Evolutionary conservation across 179 eudicot genomes (phyloP), one percentile per base, ranked within the genome.

Genomic region (Silene noctiflora): DNA sequence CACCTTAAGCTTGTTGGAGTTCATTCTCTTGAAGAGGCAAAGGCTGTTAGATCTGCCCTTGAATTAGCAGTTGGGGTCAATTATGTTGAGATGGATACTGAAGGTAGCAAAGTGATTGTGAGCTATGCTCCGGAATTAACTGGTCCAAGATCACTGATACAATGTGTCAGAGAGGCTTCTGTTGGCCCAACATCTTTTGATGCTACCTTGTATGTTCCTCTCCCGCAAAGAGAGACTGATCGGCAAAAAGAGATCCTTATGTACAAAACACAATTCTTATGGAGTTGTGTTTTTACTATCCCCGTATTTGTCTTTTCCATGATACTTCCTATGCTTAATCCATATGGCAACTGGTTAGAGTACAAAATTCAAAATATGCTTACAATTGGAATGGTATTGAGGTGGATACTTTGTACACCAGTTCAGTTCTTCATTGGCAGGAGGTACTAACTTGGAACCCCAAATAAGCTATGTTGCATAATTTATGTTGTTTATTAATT

Each of bases 331-430:
- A 92, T 92, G 97, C 86, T 92, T 73, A 89, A 86, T 20, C 97
- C 92, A 10, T 94, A 89, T 81, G 96, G 96, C 21, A 68, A 89
- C 75, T 92, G 98, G 97, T 86, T 94, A 79, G 86, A 89, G 22
- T 92, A 88, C 84, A 92, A 85, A 85, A 77, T 91, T 73, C 77
- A 84, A 68, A 89, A 94, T 73, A 90, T 86, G 94, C 97, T 94
- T 72, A 88, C 86, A 17, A 55, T 88, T 83, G 97, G 97, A 62
- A 81, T 90, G 88, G 79, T 94, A 70, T 75, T 94, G 78, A 86
- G 94, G 79, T 94, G 98, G 90, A 85, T 88, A 75, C 81, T 94
- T 75, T 90, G 94, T 84, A 88, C 97, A 48, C 98, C 98, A 39
- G 90, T 94, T 71, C 98, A 92, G 77, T 90, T 94, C 74, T 72